Conservation (phyloP, 1,284 basidiomycete species). For the Cryptococcus sp. region DNA sequence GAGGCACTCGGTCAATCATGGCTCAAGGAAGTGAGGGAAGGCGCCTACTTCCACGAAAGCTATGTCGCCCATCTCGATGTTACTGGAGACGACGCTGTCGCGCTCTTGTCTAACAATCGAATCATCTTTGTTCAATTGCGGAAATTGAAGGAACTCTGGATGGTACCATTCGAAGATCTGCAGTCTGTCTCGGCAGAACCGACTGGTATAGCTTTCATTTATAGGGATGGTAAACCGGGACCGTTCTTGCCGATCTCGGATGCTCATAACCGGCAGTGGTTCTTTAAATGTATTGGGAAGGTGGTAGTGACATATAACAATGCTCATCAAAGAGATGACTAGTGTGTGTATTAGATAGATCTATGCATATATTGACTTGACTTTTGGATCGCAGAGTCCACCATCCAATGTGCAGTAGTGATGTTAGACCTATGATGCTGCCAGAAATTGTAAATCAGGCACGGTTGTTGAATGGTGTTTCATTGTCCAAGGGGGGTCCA, state of each 20-base stretch:
- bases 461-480: background rate
- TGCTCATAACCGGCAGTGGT: constrained; percentile 54
- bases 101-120: constrained; percentile 72
- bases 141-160: constrained; percentile 84
- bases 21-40: constrained; percentile 74
- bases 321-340: constrained; percentile 26
- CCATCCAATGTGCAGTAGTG: too few species aligned
- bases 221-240: constrained; percentile 53
- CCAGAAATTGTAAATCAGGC: too few species aligned
- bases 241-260: constrained; percentile 56
- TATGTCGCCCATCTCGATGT: constrained; percentile 91
- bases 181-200: constrained; percentile 84
- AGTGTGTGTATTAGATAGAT: background rate
- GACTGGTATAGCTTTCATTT: constrained; percentile 79
- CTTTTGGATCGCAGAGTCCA: too few species aligned
- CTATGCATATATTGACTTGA: too few species aligned
- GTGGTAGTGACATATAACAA: constrained; percentile 39
- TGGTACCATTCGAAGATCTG: constrained; percentile 80
- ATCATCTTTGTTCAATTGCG: constrained; percentile 83
- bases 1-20: constrained; percentile 95
- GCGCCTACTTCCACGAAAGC: constrained; percentile 73
- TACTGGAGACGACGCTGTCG: constrained; percentile 74
- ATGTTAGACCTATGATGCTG: too few species aligned
- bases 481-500: background rate
- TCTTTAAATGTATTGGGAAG: constrained; percentile 55